These are phyloP conservation scores for Fusarium graminum DNA, from an alignment of 2,329 filamentous ascomycete genomes.

Conservation along the genomic window DNA sequence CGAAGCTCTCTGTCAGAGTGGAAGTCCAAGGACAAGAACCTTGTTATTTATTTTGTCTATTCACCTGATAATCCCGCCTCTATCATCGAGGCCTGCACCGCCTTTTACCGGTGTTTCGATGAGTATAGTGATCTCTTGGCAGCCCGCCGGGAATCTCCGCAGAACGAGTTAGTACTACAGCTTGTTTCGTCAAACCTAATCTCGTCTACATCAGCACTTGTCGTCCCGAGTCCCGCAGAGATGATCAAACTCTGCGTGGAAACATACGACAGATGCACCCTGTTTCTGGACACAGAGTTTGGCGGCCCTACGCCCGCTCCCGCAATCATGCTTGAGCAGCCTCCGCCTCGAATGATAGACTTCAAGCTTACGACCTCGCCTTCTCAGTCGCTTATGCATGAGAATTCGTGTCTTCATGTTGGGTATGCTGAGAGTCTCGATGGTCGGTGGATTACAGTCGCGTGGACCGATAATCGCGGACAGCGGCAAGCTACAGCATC, in stretches of 20 bases:
- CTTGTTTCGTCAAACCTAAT: conserved; percentile 78
- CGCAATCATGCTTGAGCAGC: conserved; percentile 78
- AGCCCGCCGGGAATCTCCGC: conserved; percentile 58
- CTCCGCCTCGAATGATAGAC: conserved; percentile 77
- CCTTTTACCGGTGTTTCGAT: conserved; percentile 80
- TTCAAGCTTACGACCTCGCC: conserved; percentile 78
- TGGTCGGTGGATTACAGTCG: conserved; percentile 81
- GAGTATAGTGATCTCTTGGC: conserved; percentile 61
- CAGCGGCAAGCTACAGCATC: conserved; percentile 78
- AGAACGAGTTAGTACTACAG: conserved; percentile 81
- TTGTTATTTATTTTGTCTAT: conserved; percentile 84
- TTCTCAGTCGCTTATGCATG: conserved; percentile 79
- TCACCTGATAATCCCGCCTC: conserved; percentile 71
- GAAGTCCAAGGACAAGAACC: conserved; percentile 65
- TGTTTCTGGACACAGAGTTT: conserved; percentile 56
- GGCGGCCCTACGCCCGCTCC: conserved; percentile 72
- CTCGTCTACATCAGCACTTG: conserved; percentile 71
- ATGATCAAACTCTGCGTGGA: conserved; percentile 76
- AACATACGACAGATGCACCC: conserved; percentile 80
- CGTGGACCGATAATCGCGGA: conserved; percentile 84
- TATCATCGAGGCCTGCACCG: conserved; percentile 77
- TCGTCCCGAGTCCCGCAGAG: conserved; percentile 71
- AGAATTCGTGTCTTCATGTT: conserved; percentile 84
- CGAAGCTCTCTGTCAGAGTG: conserved; percentile 61
- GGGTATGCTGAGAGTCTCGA: conserved; percentile 83